phyloP scores from a whole-genome alignment of 2,329 filamentous ascomycete genomes.

The Penicillium crustosum region DNA sequence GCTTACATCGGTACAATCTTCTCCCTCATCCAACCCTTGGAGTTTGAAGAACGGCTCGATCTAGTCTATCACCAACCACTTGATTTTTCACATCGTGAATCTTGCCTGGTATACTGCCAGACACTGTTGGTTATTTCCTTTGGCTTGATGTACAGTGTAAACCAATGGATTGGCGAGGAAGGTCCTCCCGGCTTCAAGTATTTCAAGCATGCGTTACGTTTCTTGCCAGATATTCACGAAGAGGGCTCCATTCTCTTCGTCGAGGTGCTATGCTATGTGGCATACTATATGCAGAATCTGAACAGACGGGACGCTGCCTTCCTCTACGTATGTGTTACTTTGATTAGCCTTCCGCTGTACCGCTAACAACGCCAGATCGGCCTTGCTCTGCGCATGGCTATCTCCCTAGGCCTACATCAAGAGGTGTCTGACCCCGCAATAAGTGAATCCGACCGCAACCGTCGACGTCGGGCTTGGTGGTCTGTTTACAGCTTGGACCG shows the following conservation, averaged over 20 bases:
- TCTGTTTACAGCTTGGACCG: slow-evolving; percentile 57
- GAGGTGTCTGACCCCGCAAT: slow-evolving; percentile 47
- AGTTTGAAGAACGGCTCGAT: slow-evolving; percentile 50
- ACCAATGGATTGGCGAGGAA: slow-evolving; percentile 54
- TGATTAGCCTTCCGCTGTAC: not conserved
- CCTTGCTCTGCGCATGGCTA: slow-evolving; percentile 57
- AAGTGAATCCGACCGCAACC: slow-evolving; percentile 48
- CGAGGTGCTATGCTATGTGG: slow-evolving; percentile 55
- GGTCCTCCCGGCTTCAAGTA: slow-evolving; percentile 58
- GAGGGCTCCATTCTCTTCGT: slow-evolving; percentile 56
- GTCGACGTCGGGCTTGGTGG: slow-evolving; percentile 57
- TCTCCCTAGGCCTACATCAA: slow-evolving; percentile 57
- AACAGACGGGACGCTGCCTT: slow-evolving; percentile 57
- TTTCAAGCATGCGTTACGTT: slow-evolving; percentile 53
- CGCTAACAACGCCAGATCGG: slow-evolving; percentile 42
- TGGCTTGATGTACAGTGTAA: slow-evolving; percentile 58
- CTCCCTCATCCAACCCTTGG: slow-evolving; percentile 50
- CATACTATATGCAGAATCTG: slow-evolving; percentile 59
- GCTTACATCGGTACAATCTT: slow-evolving; percentile 60
- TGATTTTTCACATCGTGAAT: slow-evolving; percentile 47
- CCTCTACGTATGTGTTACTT: slow-evolving; percentile 43
- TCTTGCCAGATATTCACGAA: slow-evolving; percentile 57
- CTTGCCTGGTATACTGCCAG: slow-evolving; percentile 54
- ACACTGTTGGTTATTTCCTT: slow-evolving; percentile 56
- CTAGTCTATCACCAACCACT: slow-evolving; percentile 47